Evolutionary conservation across 2,329 filamentous ascomycete species (phyloP).

Genomic region (Fusarium sp.): DNA sequence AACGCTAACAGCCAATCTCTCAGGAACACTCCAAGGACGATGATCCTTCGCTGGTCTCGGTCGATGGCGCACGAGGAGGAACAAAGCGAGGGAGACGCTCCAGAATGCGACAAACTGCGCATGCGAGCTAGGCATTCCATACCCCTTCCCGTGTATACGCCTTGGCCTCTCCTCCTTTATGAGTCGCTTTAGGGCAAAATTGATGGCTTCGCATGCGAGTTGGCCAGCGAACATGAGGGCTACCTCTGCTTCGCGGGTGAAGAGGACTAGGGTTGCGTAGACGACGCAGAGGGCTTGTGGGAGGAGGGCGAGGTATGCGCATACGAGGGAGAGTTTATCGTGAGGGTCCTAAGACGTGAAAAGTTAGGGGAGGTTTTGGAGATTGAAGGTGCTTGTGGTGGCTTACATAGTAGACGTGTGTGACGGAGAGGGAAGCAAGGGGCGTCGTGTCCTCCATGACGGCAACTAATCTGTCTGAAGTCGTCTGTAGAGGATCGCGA

Average conservation of each 20-base stretch:
- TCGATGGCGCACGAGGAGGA: constrained; percentile 84
- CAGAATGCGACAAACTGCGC: constrained; percentile 96
- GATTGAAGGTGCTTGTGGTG: background rate
- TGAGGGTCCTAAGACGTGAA: constrained; percentile 76
- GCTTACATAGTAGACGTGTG: constrained; percentile 94
- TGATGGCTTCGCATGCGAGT: constrained; percentile 89
- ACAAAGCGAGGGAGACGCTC: constrained; percentile 84
- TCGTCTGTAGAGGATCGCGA: constrained; percentile 1
- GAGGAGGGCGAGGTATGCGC: constrained; percentile 93
- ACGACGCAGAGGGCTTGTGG: constrained; percentile 92
- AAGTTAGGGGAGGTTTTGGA: background rate
- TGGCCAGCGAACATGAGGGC: constrained; percentile 92
- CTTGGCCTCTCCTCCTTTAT: constrained; percentile 92
- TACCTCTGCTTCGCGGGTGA: constrained; percentile 90
- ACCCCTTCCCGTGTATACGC: constrained; percentile 90
- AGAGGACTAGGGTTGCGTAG: constrained; percentile 91
- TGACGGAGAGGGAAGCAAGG: constrained; percentile 90
- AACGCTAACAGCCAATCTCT: constrained; percentile 68
- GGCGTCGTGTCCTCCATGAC: constrained; percentile 57
- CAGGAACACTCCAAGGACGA: constrained; percentile 68
- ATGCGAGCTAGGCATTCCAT: constrained; percentile 96
- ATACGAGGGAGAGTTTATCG: constrained; percentile 86
- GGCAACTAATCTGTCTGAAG: constrained; percentile 4
- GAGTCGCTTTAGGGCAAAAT: constrained; percentile 88
- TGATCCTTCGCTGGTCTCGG: constrained; percentile 53